phyloP scores from a whole-genome alignment of 805 yeast genomes.

The Ogataea ramenticola region DNA sequence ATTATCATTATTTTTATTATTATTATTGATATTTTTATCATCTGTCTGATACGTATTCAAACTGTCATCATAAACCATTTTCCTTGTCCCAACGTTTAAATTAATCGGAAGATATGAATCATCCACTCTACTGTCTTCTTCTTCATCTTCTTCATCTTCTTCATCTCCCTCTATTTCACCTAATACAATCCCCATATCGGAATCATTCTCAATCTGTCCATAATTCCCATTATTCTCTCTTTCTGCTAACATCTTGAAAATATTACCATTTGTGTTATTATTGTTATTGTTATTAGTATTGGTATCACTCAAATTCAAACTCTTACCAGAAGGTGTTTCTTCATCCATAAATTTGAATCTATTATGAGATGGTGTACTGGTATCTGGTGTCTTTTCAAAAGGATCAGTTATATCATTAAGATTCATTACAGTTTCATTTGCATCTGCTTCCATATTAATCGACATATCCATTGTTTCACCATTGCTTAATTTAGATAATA shows the following conservation, averaged over 20 bases:
- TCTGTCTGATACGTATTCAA: background rate
- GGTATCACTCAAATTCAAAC: too few species aligned
- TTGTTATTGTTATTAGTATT: too few species aligned
- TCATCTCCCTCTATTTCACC: constrained; percentile 8
- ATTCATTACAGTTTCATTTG: background rate
- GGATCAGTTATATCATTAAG: constrained; percentile 22
- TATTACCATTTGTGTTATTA: constrained; percentile 14
- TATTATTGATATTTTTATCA: background rate
- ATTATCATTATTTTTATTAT: too few species aligned
- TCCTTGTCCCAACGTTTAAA: constrained; percentile 2
- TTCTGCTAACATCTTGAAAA: constrained; percentile 17
- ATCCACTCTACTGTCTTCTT: constrained; percentile 8
- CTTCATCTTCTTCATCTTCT: constrained; percentile 9
- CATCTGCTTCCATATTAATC: background rate
- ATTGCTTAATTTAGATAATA: too few species aligned
- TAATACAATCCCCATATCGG: constrained; percentile 20
- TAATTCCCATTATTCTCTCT: constrained; percentile 11
- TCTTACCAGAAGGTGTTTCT: constrained; percentile 1
- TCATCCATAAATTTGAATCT: background rate
- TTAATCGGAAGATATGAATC: constrained; percentile 19
- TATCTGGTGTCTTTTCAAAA: constrained; percentile 25
- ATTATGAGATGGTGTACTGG: constrained; percentile 10
- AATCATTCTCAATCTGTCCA: constrained; percentile 16
- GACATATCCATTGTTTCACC: background rate
- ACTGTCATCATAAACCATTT: background rate